Percentiles rank a stretch among this genome's conserved stretches.
phyloP scores from a whole-genome alignment of 179 eudicot genomes.

The Patellifolia procumbens region DNA sequence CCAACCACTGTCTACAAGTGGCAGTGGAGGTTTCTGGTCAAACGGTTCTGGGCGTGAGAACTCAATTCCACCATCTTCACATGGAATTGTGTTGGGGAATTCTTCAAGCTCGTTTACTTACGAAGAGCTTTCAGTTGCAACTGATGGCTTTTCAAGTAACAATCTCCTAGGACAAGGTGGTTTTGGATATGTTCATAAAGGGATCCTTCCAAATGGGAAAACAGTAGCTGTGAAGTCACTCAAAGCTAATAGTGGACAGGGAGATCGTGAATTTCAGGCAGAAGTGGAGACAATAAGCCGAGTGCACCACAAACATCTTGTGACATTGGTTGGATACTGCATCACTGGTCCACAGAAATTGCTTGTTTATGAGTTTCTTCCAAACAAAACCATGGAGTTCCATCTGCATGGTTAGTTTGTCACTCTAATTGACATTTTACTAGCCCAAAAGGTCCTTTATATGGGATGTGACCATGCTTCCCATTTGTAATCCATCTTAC shows the following conservation, averaged over 20 bases:
- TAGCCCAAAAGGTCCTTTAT: background rate
- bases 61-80: constrained; percentile 53
- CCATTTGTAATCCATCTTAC: too few species aligned
- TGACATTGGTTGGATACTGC: constrained; percentile 93
- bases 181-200: constrained; percentile 88
- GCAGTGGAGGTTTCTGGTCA: constrained; percentile 79
- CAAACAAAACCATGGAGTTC: constrained; percentile 85
- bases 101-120: constrained; percentile 68
- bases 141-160: constrained; percentile 78
- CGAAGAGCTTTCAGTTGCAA: constrained; percentile 83
- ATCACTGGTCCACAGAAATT: constrained; percentile 63
- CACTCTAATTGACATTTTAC: constrained; percentile 3
- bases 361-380: constrained; percentile 93
- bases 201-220: constrained; percentile 92
- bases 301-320: constrained; percentile 97
- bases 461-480: background rate
- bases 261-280: constrained; percentile 94
- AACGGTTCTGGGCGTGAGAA: constrained; percentile 59
- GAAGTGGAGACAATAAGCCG: constrained; percentile 97
- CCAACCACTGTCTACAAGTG: constrained; percentile 48
- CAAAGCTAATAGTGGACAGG: constrained; percentile 88
- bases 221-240: constrained; percentile 88
- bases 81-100: constrained; percentile 60
- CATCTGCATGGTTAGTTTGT: constrained; percentile 82
- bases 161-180: constrained; percentile 97